phyloP scores from a whole-genome alignment of 1,284 basidiomycete species.

The Athelia sp. region DNA sequence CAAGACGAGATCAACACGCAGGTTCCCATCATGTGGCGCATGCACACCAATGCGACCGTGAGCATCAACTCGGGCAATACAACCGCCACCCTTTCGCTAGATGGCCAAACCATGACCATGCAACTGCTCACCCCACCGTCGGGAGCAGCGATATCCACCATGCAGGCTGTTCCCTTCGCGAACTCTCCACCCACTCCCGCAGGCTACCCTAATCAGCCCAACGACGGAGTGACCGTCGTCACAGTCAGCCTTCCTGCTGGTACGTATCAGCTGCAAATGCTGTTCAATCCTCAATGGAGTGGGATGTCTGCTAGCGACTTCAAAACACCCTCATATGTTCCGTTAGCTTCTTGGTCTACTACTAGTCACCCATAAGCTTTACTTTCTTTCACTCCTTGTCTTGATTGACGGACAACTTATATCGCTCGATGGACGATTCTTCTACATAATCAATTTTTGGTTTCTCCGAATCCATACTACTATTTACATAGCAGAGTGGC shows the following conservation, averaged over 20 bases:
- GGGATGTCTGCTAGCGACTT: constrained; percentile 49
- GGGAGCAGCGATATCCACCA: constrained; percentile 41
- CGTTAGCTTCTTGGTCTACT: constrained; percentile 65
- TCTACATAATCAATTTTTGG: too few species aligned
- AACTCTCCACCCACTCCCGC: constrained; percentile 51
- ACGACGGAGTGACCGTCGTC: constrained; percentile 68
- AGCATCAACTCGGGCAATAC: constrained; percentile 19
- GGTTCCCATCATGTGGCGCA: constrained; percentile 77
- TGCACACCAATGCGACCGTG: constrained; percentile 88
- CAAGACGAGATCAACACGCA: constrained; percentile 79
- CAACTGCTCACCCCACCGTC: constrained; percentile 44
- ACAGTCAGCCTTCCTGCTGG: constrained; percentile 56
- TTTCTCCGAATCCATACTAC: too few species aligned
- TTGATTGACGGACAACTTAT: too few species aligned
- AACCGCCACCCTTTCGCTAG: neutral
- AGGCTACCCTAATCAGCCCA: constrained; percentile 61
- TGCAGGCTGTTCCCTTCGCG: constrained; percentile 38
- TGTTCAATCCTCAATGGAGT: constrained; percentile 75
- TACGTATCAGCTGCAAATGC: constrained; percentile 55
- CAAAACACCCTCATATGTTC: constrained; percentile 62
- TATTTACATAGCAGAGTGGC: too few species aligned
- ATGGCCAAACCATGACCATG: constrained; percentile 44
- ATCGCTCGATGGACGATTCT: too few species aligned
- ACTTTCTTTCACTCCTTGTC: too few species aligned
- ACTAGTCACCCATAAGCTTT: constrained; percentile 79